A percentile compares a stretch with the other conserved stretches of the same genome.
Conservation (phyloP, 352 stramenopile genomes). For the Pythium brassicae region DNA sequence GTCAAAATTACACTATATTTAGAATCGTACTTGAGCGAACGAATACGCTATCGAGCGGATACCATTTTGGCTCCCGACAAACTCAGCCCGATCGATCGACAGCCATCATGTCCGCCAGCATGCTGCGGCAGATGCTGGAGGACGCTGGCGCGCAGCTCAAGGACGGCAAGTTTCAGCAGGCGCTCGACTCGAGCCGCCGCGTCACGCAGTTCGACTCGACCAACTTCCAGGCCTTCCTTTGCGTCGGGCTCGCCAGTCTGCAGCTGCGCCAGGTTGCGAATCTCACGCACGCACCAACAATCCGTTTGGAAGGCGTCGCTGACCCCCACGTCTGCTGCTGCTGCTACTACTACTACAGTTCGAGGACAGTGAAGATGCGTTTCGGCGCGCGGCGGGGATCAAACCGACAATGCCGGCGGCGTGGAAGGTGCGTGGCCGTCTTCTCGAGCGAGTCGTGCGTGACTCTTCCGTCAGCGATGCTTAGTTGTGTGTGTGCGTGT, state of each 20-base stretch:
- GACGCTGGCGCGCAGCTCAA: slow-evolving; percentile 67
- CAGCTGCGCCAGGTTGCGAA: slow-evolving; percentile 52
- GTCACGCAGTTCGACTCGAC: slow-evolving; percentile 74
- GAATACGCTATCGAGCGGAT: not conserved
- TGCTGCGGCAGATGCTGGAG: slow-evolving; percentile 78
- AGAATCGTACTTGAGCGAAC: not conserved
- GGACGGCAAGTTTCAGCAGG: slow-evolving; percentile 69
- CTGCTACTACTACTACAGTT: slow-evolving; percentile 26
- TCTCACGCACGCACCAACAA: too few relatives aligned
- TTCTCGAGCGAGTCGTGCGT: not conserved
- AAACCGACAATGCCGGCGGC: slow-evolving; percentile 69
- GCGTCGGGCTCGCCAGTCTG: slow-evolving; percentile 71
- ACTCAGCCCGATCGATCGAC: too few relatives aligned
- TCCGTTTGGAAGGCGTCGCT: not conserved
- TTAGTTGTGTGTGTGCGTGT: not conserved
- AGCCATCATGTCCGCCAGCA: slow-evolving; percentile 47
- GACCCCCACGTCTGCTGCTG: not conserved
- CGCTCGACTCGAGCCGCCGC: slow-evolving; percentile 53
- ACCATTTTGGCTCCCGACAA: too few relatives aligned
- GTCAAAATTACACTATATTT: not conserved
- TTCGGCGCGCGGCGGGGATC: slow-evolving; percentile 53
- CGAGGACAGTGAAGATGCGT: slow-evolving; percentile 67
- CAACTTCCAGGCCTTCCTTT: slow-evolving; percentile 84
- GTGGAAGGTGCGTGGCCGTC: slow-evolving; percentile 60
- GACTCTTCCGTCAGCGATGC: too few relatives aligned